Evolutionary conservation across 1,284 basidiomycete species (phyloP), one percentile per base, ranked within the genome.

Genomic region (Kalmanozyma brasiliensis): DNA sequence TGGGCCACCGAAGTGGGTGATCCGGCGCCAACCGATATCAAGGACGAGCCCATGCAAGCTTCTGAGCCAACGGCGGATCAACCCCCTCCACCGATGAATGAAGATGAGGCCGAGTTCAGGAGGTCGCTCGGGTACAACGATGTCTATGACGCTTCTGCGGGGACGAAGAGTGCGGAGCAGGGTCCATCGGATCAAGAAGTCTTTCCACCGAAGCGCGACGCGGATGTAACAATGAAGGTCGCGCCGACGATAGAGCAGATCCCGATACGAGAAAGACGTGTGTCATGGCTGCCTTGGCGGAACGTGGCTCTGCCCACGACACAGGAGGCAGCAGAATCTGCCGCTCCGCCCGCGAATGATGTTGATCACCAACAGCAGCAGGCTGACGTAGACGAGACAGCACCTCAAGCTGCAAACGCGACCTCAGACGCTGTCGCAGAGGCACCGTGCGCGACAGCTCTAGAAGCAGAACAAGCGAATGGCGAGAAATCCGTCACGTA

Each of bases 21-120:
- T 0, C 2, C 2, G 4, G 22, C 32, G n/a, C 3, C 44, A 8
- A 24, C 23, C 6, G 22, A 23, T 2, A 22, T 20, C 2, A 38
- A 51, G n/a, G 45, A 40, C 9, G 57, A 52, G 35, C 10, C 26
- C 7, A 42, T 52, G 26, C 19, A 46, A 17, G 17, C 26, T 8
- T 37, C 23, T 2, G 34, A 37, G 26, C 3, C 42, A 2, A 23
- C n/a, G 16, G 30, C 47, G 1, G 48, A 62, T 8, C 30, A 49
- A 22, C 59, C 60, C 8, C 72, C 72, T n/a, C 63, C 63, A 9
- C 64, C 67, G 0, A 71, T 74, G 67, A 57, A 53, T 35, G 67
- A 70, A 16, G 72, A 70, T 2, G 72, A 74, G 30, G 72, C 72
- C 4, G 67, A 56, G 2, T 74, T 74, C 30, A 44, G 72, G 11